Conservation (phyloP, 2,329 filamentous ascomycete species). For the Xylaria sp. region DNA sequence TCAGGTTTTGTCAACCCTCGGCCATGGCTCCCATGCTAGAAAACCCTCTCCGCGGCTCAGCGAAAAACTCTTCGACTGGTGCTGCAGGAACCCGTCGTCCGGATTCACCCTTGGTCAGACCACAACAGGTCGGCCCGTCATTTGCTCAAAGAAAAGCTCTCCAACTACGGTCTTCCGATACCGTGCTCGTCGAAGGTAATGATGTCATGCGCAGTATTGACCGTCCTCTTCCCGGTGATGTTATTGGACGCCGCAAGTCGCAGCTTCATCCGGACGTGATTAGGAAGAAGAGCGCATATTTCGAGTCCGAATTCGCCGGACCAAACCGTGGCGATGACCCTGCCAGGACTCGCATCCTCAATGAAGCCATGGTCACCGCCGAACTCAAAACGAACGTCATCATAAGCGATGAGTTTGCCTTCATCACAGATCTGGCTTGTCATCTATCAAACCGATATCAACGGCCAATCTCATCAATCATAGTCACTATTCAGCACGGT, state of each 20-base stretch:
- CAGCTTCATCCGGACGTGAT: slow-evolving; percentile 49
- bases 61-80: slow-evolving; percentile 11
- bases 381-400: slow-evolving; percentile 73
- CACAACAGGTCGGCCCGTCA: slow-evolving; percentile 39
- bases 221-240: slow-evolving; percentile 54
- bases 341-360: slow-evolving; percentile 58
- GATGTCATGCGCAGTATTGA: slow-evolving; percentile 54
- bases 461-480: slow-evolving; percentile 76
- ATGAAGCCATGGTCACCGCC: slow-evolving; percentile 68
- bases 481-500: slow-evolving; percentile 80
- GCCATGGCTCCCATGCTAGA: slow-evolving; percentile 27
- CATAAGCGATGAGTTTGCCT: slow-evolving; percentile 75
- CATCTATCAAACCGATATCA: slow-evolving; percentile 80
- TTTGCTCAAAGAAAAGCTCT: slow-evolving; percentile 50
- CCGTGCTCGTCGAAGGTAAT: slow-evolving; percentile 52
- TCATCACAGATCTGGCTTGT: slow-evolving; percentile 78
- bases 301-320: slow-evolving; percentile 57
- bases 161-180: slow-evolving; percentile 40
- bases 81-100: slow-evolving; percentile 35
- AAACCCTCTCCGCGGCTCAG: slow-evolving; percentile 21
- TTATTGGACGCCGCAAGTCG: slow-evolving; percentile 47
- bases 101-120: slow-evolving; percentile 38
- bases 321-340: slow-evolving; percentile 48
- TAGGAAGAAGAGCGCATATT: slow-evolving; percentile 56
- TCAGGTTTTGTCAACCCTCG: neutral